Conservation (phyloP, 345 rosid genomes). For the Citrus hindsii region DNA sequence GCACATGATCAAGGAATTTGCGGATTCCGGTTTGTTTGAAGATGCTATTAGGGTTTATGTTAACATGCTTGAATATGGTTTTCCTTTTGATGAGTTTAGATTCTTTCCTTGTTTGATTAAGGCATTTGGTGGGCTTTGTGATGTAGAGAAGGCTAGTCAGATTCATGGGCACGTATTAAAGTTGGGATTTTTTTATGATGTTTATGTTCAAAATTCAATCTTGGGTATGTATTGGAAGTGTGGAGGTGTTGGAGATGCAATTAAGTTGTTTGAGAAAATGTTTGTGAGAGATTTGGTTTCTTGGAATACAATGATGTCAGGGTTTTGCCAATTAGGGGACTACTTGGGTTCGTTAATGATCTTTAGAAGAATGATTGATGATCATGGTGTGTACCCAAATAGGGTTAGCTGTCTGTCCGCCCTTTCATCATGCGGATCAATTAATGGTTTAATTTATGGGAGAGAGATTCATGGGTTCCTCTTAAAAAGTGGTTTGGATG, state of each 20-base stretch:
- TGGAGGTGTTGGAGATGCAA: conserved; percentile 21
- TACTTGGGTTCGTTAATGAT: conserved; percentile 20
- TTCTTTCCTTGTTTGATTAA: conserved; percentile 43
- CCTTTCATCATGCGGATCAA: conserved; percentile 35
- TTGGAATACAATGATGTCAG: conserved; percentile 45
- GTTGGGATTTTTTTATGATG: conserved; percentile 29
- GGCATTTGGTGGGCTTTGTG: conserved; percentile 32
- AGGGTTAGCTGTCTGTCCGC: conserved; percentile 33
- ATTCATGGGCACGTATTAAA: conserved; percentile 42
- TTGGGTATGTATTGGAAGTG: conserved; percentile 31
- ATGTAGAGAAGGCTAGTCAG: conserved; percentile 22
- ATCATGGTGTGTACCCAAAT: conserved; percentile 12
- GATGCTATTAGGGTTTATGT: conserved; percentile 31
- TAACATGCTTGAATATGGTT: conserved; percentile 32
- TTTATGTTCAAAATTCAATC: conserved; percentile 31
- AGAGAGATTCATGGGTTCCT: conserved; percentile 38
- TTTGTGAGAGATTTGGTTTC: conserved; percentile 31
- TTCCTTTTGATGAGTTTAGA: conserved; percentile 23
- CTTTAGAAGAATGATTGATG: conserved; percentile 28
- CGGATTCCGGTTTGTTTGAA: conserved; percentile 30
- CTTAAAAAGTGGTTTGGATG: conserved; percentile 26
- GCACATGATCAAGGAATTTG: conserved; percentile 22
- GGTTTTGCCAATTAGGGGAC: conserved; percentile 25
- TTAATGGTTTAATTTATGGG: conserved; percentile 27
- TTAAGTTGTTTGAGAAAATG: conserved; percentile 38